phyloP scores from a whole-genome alignment of 306 rosid species.

The Malus domestica region DNA sequence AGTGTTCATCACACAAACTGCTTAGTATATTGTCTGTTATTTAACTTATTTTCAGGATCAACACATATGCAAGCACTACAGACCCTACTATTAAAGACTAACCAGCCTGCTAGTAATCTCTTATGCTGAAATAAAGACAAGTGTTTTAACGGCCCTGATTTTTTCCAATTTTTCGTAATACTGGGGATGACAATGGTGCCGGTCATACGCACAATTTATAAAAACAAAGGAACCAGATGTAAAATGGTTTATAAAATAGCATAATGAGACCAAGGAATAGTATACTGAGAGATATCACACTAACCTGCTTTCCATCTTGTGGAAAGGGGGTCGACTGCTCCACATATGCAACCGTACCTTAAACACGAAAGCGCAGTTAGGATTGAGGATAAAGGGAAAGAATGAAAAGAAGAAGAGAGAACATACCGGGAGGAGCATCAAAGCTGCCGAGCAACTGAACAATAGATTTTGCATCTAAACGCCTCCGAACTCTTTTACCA shows the following conservation, averaged over 20 bases:
- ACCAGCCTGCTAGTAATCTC: not conserved
- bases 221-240: not conserved
- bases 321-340: constrained; percentile 85
- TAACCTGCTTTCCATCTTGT: constrained; percentile 88
- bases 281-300: constrained; percentile 4
- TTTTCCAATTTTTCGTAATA: not conserved
- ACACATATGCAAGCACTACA: not conserved
- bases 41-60: no score
- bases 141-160: not conserved
- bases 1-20: not conserved
- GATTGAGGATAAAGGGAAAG: constrained; percentile 24
- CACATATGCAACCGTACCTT: constrained; percentile 73
- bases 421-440: constrained; percentile 57
- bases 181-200: not conserved
- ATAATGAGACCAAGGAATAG: not conserved
- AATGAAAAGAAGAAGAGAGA: not conserved
- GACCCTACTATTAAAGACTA: not conserved
- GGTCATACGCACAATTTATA: not conserved
- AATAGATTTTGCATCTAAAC: constrained; percentile 75
- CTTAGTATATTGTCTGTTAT: not conserved
- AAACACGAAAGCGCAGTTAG: constrained; percentile 27
- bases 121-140: not conserved
- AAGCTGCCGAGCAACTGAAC: constrained; percentile 66
- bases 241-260: not conserved
- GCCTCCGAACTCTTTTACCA: constrained; percentile 59